These are phyloP conservation scores for Neurospora sp. DNA, from an alignment of 2,329 filamentous ascomycete species.

Conservation along the genomic window DNA sequence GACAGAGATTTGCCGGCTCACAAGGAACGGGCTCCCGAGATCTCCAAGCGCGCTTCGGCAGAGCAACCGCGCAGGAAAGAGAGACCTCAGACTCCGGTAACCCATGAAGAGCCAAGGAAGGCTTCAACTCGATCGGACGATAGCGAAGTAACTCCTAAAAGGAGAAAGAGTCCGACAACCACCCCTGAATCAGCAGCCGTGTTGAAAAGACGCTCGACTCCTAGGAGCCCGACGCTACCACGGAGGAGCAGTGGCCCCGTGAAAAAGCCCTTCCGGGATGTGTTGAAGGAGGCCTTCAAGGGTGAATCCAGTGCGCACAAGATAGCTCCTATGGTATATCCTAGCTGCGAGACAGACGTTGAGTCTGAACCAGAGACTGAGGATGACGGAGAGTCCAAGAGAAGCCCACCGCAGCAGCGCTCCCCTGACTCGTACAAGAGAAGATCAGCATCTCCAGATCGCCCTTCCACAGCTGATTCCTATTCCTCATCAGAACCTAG, in stretches of 20 bases:
- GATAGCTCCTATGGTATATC: conserved; percentile 36
- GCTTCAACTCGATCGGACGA: conserved; percentile 8
- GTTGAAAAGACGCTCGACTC: conserved; percentile 47
- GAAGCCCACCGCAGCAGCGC: conserved; percentile 9
- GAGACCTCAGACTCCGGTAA: background rate
- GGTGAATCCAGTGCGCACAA: conserved; percentile 46
- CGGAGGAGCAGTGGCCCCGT: conserved; percentile 27
- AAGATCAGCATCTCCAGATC: conserved; percentile 24
- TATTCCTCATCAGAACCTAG: conserved; percentile 17
- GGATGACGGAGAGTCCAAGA: conserved; percentile 18
- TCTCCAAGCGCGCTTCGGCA: conserved; percentile 10
- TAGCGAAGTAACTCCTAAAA: conserved; percentile 18
- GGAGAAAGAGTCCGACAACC: conserved; percentile 24
- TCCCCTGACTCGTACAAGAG: conserved; percentile 23
- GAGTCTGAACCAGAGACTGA: conserved; percentile 13
- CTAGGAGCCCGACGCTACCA: conserved; percentile 38
- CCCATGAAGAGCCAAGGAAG: background rate
- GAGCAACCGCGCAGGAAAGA: conserved; percentile 1
- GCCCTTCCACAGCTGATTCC: conserved; percentile 22
- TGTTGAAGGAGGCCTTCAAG: conserved; percentile 50
- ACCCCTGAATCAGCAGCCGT: conserved; percentile 21
- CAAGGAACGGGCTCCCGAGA: conserved; percentile 16
- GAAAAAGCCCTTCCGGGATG: conserved; percentile 46
- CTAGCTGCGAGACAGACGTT: conserved; percentile 27
- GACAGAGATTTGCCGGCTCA: conserved; percentile 11